Evolutionary conservation across 768 basidiomycete genomes (phyloP).

Genomic region (Lactarius deliciosus): DNA sequence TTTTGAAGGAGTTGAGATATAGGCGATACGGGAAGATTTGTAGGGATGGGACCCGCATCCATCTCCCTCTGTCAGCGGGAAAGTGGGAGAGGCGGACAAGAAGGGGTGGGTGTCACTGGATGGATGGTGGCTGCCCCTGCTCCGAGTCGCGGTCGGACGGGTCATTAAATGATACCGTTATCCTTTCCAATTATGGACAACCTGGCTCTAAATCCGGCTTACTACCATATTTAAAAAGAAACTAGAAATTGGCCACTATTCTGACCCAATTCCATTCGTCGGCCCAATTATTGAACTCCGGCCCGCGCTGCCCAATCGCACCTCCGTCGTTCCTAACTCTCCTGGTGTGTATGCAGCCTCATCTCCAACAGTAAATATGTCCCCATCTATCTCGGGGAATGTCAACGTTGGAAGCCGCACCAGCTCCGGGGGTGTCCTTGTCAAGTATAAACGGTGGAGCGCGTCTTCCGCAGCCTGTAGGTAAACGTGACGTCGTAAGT

Average conservation of each 20-base stretch:
- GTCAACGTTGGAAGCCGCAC: constrained; percentile 73
- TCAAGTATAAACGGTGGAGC: constrained; percentile 78
- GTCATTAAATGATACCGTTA: background rate
- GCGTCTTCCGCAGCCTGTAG: constrained; percentile 82
- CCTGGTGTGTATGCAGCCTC: constrained; percentile 54
- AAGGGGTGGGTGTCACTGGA: background rate
- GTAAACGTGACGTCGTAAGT: constrained; percentile 14
- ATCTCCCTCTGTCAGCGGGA: constrained; percentile 1
- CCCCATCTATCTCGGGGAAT: constrained; percentile 56
- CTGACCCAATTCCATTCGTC: background rate
- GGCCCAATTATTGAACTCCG: constrained; percentile 42
- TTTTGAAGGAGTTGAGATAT: constrained; percentile 70
- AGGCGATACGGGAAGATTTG: constrained; percentile 46
- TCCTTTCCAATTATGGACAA: background rate
- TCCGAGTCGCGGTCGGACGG: background rate
- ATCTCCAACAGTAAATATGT: constrained; percentile 50
- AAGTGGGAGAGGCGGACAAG: background rate
- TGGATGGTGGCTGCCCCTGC: background rate
- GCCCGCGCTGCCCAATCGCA: constrained; percentile 68
- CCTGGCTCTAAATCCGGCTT: background rate
- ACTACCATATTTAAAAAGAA: background rate
- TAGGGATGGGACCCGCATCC: constrained; percentile 5
- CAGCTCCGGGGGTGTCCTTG: constrained; percentile 65
- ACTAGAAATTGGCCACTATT: background rate
- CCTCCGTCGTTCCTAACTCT: constrained; percentile 59